Percentiles rank a stretch among this genome's conserved stretches.
Conservation (phyloP, 164 flowering plant species). For the Chloranthus sessilifolius region DNA sequence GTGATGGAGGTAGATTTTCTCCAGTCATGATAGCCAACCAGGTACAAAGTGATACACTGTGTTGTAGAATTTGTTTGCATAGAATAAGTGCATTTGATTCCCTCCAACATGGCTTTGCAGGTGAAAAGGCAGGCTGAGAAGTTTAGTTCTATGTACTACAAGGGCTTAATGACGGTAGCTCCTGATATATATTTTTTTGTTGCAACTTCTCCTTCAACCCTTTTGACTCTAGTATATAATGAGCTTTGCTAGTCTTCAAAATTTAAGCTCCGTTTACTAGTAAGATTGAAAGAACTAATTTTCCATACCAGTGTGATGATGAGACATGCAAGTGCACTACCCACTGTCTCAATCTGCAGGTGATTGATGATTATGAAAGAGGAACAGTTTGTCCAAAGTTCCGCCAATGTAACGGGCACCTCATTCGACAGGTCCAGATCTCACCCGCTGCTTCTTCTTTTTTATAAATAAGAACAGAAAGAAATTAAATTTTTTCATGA, state of each 20-base stretch:
- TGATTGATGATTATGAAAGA: conserved; percentile 74
- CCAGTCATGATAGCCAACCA: conserved; percentile 80
- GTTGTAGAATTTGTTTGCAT: too few species aligned
- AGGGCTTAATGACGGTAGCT: conserved; percentile 69
- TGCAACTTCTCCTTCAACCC: too few species aligned
- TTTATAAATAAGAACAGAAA: too few species aligned
- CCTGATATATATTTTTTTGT: not conserved
- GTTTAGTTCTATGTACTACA: conserved; percentile 71
- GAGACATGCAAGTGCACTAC: conserved; percentile 89
- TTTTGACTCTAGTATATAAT: too few species aligned
- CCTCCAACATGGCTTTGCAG: conserved; percentile 37
- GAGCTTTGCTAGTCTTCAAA: too few species aligned
- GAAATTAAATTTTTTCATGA: not conserved
- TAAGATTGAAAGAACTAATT: too few species aligned
- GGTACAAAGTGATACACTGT: too few species aligned
- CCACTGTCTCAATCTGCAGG: conserved; percentile 60
- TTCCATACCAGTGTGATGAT: conserved; percentile 80
- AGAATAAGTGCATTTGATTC: not conserved
- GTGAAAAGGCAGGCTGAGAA: conserved; percentile 89
- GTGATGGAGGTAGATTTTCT: conserved; percentile 53
- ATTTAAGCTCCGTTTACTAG: too few species aligned
- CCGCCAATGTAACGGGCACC: conserved; percentile 87
- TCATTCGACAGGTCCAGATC: conserved; percentile 60
- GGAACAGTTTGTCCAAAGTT: conserved; percentile 93
- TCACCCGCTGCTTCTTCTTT: not conserved